Evolutionary conservation across 2,329 filamentous ascomycete genomes (phyloP).

Genomic region (Cytospora paraplurivora): DNA sequence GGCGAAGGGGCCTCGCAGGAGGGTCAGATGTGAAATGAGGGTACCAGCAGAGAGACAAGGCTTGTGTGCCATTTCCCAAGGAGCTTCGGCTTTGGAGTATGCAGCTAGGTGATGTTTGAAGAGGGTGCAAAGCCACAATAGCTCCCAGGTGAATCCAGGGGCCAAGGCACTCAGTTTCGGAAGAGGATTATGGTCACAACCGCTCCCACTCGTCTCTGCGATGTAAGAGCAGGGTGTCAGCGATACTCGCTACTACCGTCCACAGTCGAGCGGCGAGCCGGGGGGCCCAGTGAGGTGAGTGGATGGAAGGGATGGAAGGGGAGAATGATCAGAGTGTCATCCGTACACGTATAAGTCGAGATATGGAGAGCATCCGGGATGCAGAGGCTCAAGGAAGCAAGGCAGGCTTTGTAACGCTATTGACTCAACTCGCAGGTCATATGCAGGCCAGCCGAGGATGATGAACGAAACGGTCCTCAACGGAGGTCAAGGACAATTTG

Average conservation of each 20-base stretch:
- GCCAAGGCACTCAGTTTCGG: conserved; percentile 9
- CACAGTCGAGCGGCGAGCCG: background rate
- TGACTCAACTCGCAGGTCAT: background rate
- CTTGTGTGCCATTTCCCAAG: conserved; percentile 21
- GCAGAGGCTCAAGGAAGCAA: background rate
- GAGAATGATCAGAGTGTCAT: background rate
- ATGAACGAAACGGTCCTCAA: background rate
- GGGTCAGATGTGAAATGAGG: conserved; percentile 20
- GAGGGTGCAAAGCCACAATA: conserved; percentile 13
- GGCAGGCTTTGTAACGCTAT: background rate
- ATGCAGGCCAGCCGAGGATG: background rate
- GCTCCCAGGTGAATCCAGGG: background rate
- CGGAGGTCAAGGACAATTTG: conserved; percentile 5
- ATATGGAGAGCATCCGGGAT: background rate
- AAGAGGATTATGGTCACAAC: conserved; percentile 1
- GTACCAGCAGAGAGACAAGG: conserved; percentile 5
- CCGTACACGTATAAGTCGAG: background rate
- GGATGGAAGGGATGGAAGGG: background rate
- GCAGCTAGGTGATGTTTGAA: conserved; percentile 19
- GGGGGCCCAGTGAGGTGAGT: background rate
- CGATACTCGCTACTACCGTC: background rate
- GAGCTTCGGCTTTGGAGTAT: conserved; percentile 13
- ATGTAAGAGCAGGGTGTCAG: background rate
- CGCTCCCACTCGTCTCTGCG: background rate
- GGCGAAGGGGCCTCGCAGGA: conserved; percentile 20